A percentile compares a stretch with the other conserved stretches of the same genome.
Evolutionary conservation across 495 filamentous ascomycete genomes (phyloP).

Genomic region (Hyaloscypha finlandica): DNA sequence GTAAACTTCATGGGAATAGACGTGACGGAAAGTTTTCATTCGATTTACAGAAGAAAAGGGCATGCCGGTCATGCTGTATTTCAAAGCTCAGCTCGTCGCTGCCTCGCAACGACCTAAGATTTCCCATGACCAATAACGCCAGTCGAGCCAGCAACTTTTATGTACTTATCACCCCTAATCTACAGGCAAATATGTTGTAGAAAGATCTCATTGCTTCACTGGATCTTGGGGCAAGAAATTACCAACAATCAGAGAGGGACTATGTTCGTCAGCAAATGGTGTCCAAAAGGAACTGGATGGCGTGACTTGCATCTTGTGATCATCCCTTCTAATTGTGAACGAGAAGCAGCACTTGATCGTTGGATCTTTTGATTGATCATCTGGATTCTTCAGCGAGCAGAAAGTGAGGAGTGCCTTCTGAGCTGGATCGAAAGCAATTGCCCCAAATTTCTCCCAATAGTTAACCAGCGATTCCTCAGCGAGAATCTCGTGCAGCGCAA

Average conservation of each 20-base stretch:
- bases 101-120: neutral
- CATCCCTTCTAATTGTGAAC: conserved; percentile 91
- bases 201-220: conserved; percentile 29
- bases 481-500: conserved; percentile 93
- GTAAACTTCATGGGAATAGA: neutral
- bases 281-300: neutral
- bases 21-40: neutral
- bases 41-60: neutral
- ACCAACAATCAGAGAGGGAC: conserved; percentile 90
- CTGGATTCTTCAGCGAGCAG: conserved; percentile 87
- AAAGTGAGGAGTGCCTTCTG: conserved; percentile 97
- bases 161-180: conserved; percentile 14
- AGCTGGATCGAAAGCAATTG: conserved; percentile 95
- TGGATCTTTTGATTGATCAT: conserved; percentile 66
- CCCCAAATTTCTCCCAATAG: conserved; percentile 99
- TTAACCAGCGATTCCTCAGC: conserved; percentile 90
- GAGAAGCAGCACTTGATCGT: conserved; percentile 95
- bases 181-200: conserved; percentile 12
- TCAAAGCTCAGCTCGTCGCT: neutral
- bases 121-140: neutral
- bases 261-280: conserved; percentile 38
- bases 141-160: neutral
- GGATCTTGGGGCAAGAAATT: conserved; percentile 82
- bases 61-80: neutral
- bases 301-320: conserved; percentile 86